phyloP scores from a whole-genome alignment of 345 rosid genomes.

The Schrenkiella parvula region DNA sequence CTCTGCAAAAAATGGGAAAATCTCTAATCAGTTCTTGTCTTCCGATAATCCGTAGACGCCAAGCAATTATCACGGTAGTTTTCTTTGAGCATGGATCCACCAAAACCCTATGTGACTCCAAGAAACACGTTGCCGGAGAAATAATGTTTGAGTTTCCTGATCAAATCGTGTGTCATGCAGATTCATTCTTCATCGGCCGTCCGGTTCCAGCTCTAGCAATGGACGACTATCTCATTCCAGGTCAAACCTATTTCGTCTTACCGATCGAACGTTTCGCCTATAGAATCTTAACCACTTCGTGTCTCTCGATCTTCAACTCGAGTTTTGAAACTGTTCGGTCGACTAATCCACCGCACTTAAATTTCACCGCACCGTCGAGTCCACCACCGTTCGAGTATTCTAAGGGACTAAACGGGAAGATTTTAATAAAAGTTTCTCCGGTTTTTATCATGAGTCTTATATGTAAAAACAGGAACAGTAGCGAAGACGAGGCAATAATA shows the following conservation, averaged over 20 bases:
- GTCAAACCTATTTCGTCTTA: constrained; percentile 74
- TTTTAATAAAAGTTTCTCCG: constrained; percentile 54
- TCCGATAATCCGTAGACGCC: constrained; percentile 10
- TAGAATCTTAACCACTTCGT: constrained; percentile 50
- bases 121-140: constrained; percentile 77
- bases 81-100: constrained; percentile 58
- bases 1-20: constrained; percentile 43
- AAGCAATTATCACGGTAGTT: constrained; percentile 42
- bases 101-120: constrained; percentile 37
- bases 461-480: constrained; percentile 9
- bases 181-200: constrained; percentile 85
- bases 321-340: constrained; percentile 15
- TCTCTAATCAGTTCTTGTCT: constrained; percentile 24
- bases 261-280: constrained; percentile 65
- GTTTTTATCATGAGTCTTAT: constrained; percentile 48
- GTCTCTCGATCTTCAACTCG: constrained; percentile 52
- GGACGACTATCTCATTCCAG: constrained; percentile 58
- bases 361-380: constrained; percentile 37
- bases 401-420: constrained; percentile 45
- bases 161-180: constrained; percentile 75
- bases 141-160: constrained; percentile 90
- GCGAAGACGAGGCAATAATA: background rate
- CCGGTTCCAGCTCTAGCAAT: constrained; percentile 65
- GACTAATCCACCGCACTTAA: constrained; percentile 25
- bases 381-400: constrained; percentile 55